Evolutionary conservation across 2,329 filamentous ascomycete genomes (phyloP), one percentile per base, ranked within the genome.

Genomic region (Aspergillus phoenicis): DNA sequence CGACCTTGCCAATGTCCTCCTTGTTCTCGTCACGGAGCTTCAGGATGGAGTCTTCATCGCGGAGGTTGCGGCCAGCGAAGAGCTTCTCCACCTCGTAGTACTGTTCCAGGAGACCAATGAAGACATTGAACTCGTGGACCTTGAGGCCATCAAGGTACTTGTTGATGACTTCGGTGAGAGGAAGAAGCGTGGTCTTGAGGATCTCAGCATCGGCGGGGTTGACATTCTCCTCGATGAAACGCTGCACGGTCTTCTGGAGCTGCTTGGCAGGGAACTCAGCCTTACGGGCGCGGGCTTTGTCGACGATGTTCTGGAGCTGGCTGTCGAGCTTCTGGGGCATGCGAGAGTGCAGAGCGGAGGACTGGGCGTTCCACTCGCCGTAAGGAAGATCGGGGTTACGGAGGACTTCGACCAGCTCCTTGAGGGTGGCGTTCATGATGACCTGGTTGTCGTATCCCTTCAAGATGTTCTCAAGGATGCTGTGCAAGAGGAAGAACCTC

Each of bases 391-490:
- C 93, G 1, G 90, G 88, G 72, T 97, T 87, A 45, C 94, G 89
- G 22, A 99, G 86, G 10, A 99, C 93, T 62, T 92, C 87, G n/a
- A 97, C 88, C 39, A 98, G 83, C 74, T 95, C 91, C 78, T 91
- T 92, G 22, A 99, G 83, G 1, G 93, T 95, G 62, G 87, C 79
- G 55, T 87, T 85, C 94, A 99, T 97, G 78, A 98, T 93, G 68
- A 97, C 89, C 68, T 96, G 94, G 84, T 99, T 99, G 80, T 99
- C 95, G 73, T 92, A 99, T 62, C 95, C 95, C 70, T 89, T 84
- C 15, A 99, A 86, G 67, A 99, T 98, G 78, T 97, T 93, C 73
- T 86, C 82, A 49, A 98, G 85, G 63, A 92, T 91, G 76, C 84
- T 88, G 79, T 88, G 86, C 24, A 96, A 84, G 62, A 93, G 84